Evolutionary conservation across 768 basidiomycete genomes (phyloP), one percentile per base, ranked within the genome.

Genomic region (Leccinum arenicola): DNA sequence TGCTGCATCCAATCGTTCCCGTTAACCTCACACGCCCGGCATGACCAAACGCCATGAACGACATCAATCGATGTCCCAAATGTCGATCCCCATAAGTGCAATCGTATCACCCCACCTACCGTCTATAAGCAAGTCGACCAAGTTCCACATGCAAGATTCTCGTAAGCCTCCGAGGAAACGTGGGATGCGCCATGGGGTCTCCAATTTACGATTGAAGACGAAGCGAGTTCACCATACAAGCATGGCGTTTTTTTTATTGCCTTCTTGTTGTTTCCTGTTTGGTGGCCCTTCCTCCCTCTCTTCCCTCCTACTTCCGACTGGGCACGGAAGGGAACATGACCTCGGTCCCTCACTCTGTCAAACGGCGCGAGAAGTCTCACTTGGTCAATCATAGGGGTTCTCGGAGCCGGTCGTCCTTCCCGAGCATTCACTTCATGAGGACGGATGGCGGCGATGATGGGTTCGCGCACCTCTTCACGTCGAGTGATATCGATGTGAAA

Each of bases 141-240:
- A 77, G 17, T 92, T 85, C 64, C 88, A 91, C 66, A 92, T 92
- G 90, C 84, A 87, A 35, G 90, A 92, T 70, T 90, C 89, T 0
- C 81, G 84, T n/a, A 86, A 78, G 63, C 88, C 88, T 4, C 79
- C 82, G 1, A 83, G 80, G 48, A 72, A 68, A 58, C 66, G 82
- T 4, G 79, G 82, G 74, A 77, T 53, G 90, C 89, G 2, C 77
- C 82, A 7, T 91, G 88, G 90, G 67, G 78, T 15, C 77, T 88
- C 54, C 78, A 78, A 9, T 78, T 84, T 53, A 78, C 80, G 49
- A 80, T 79, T n/a, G 81, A 79, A 33, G 85, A 85, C 55, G 76
- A 77, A 66, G 74, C 70, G 11, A 77, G 69, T 47, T 79, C 75
- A 55, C 83, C 89, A 4, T 84, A 25, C 88, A 90, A 60, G 86